Base-by-base conservation (phyloP, 1,139 yeast genomes). In the Candida glucosophila region DNA sequence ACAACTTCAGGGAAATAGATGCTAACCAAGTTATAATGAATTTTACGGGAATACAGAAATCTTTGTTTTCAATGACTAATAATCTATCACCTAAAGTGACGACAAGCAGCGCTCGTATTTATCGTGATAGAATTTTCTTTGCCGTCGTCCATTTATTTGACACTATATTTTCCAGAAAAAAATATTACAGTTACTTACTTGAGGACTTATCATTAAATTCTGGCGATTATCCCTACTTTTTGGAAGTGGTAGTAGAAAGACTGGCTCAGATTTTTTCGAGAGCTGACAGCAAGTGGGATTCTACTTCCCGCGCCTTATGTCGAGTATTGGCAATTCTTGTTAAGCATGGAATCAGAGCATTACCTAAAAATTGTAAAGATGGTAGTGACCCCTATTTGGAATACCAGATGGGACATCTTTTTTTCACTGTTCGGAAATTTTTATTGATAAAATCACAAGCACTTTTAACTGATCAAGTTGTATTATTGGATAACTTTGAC, bases 151-250 rank as follows among this genome's bases (percentile, higher is more conserved):
- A 74, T 36, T 53, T 76, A 31, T 49, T 78, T 22, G 83, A 77
- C 47, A 61, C 73, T 22, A 62, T 75, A n/a, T 58, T 77, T 38
- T 82, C 80, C 5, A 70, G 75, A 44, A 77, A 75, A 43, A 77
- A 73, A 32, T 80, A 74, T 40, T 73, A 73, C 47, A 55, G 68
- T 23, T 68, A 70, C 34, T 44, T 75, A 43, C 59, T 76, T 37
- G 74, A 73, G 25, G 56, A 60, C 12, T 75, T 73, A 36, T 43
- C 65, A 22, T 32, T 41, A 12, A 49, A 47, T 28, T 43, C 45
- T 31, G 38, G 40, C n/a, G 42, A 52, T 15, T 49, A 64, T 10
- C 73, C 80, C 4, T 46, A 49, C 4, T 58, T 75, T 29, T 85
- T 85, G 5, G 47, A 66, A 11, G 61, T 59, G 28, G 43, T 78